Percentiles rank a stretch among this genome's conserved stretches.
Evolutionary conservation across 1,284 basidiomycete genomes (phyloP).

Genomic region (Grifola frondosa): DNA sequence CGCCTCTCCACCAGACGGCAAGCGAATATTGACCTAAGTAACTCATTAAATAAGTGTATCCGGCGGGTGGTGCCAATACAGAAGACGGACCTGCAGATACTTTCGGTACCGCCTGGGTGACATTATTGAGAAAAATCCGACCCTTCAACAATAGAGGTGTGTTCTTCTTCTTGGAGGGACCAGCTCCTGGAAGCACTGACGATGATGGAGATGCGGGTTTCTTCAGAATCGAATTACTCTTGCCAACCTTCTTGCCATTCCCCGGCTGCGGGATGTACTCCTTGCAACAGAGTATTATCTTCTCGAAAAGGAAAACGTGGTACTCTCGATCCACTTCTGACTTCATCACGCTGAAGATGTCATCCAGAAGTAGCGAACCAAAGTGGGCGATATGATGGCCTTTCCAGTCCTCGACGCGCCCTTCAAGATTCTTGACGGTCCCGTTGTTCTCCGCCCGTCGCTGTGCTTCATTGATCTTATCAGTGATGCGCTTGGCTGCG

Average conservation of each 20-base stretch:
- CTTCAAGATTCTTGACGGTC: conserved; percentile 87
- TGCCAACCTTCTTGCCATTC: conserved; percentile 60
- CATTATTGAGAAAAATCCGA: conserved; percentile 96
- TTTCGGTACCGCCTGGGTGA: conserved; percentile 73
- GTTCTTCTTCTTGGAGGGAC: conserved; percentile 66
- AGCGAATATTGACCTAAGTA: conserved; percentile 56
- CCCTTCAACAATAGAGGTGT: conserved; percentile 91
- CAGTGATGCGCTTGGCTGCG: conserved; percentile 90
- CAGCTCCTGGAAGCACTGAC: conserved; percentile 42
- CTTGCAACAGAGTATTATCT: conserved; percentile 99
- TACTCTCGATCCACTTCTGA: conserved; percentile 97
- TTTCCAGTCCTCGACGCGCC: conserved; percentile 98
- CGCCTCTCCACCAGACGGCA: conserved; percentile 92
- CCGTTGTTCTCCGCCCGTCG: conserved; percentile 83
- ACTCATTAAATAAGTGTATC: conserved; percentile 8
- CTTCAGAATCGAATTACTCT: conserved; percentile 77
- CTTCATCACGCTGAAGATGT: conserved; percentile 95
- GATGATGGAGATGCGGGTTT: conserved; percentile 55
- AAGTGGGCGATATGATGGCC: conserved; percentile 95
- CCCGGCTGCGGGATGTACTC: conserved; percentile 57
- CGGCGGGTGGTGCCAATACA: conserved; percentile 1
- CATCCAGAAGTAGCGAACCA: conserved; percentile 90
- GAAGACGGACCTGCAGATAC: conserved; percentile 57
- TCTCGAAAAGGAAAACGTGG: conserved; percentile 98
- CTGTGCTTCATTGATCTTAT: conserved; percentile 95